Evolutionary conservation across 1,284 basidiomycete genomes (phyloP).

Genomic region (Fistulinella cinereoalba): DNA sequence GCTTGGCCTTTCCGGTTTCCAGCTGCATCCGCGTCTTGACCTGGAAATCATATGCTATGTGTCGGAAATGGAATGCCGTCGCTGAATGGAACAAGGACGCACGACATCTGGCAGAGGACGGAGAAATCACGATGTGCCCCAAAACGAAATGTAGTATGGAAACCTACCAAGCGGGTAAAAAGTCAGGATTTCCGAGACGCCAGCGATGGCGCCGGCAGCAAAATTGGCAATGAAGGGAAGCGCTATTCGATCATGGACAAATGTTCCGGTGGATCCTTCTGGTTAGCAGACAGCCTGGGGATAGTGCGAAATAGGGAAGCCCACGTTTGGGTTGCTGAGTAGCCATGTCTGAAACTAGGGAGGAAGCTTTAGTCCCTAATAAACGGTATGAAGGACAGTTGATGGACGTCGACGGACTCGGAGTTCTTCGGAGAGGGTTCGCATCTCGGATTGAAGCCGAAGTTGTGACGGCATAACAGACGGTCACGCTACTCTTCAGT

Average conservation of each 20-base stretch:
- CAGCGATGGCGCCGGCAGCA: conserved; percentile 87
- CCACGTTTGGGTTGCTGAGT: conserved; percentile 46
- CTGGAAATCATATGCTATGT: conserved; percentile 36
- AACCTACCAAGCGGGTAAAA: conserved; percentile 88
- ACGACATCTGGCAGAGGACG: conserved; percentile 48
- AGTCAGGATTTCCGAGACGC: conserved; percentile 84
- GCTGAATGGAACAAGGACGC: conserved; percentile 24
- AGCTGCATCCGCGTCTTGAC: conserved; percentile 99
- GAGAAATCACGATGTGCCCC: neutral
- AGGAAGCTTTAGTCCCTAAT: conserved; percentile 2
- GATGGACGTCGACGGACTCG: neutral
- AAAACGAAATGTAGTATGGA: conserved; percentile 29
- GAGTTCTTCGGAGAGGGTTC: neutral
- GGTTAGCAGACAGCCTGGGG: neutral
- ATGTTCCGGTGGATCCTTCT: conserved; percentile 2
- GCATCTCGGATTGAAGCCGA: conserved; percentile 23
- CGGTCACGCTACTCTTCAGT: conserved; percentile 6
- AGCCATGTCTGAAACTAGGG: conserved; percentile 30
- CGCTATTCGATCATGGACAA: conserved; percentile 42
- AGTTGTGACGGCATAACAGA: neutral
- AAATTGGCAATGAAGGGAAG: conserved; percentile 88
- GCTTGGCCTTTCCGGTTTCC: conserved; percentile 73
- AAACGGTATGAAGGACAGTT: neutral
- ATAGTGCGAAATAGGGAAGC: conserved; percentile 8
- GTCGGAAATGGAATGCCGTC: conserved; percentile 15